Percentiles rank a stretch among this genome's conserved stretches.
Evolutionary conservation across 306 rosid genomes (phyloP).

Genomic region (Cucumis melo): DNA sequence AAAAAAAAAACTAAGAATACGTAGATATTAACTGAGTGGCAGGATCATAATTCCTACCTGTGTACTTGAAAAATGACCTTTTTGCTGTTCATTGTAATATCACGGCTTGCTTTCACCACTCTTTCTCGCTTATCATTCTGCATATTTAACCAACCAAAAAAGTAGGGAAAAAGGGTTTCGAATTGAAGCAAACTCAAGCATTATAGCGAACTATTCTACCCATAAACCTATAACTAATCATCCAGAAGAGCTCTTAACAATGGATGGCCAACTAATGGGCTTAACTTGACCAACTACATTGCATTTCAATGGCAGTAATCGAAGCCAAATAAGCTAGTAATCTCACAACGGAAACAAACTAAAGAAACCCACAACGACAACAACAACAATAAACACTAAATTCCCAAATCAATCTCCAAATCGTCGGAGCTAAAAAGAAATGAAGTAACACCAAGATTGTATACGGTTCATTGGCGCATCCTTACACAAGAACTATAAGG

Average conservation of each 20-base stretch:
- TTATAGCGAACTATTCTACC: background rate
- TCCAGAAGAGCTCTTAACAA: background rate
- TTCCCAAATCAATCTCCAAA: background rate
- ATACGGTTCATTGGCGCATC: background rate
- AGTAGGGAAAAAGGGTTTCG: background rate
- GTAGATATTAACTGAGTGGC: background rate
- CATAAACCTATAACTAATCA: background rate
- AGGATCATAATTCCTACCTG: slow-evolving; percentile 31
- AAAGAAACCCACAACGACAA: background rate
- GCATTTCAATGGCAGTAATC: background rate
- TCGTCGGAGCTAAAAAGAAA: background rate
- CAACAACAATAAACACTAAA: background rate
- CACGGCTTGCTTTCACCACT: slow-evolving; percentile 90
- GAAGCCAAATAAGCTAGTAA: background rate
- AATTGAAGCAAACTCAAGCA: background rate
- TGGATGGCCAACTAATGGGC: background rate
- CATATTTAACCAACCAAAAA: slow-evolving; percentile 1
- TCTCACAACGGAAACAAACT: background rate
- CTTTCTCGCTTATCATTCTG: slow-evolving; percentile 94
- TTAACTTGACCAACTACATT: background rate
- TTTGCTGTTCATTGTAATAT: slow-evolving; percentile 85
- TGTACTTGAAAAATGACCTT: slow-evolving; percentile 97
- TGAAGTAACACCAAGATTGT: background rate
- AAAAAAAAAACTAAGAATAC: background rate
- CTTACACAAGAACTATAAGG: background rate